A percentile compares a stretch with the other conserved stretches of the same genome.
Evolutionary conservation across 805 yeast genomes (phyloP).

Genomic region (Kodamaea kaohsiungensis): DNA sequence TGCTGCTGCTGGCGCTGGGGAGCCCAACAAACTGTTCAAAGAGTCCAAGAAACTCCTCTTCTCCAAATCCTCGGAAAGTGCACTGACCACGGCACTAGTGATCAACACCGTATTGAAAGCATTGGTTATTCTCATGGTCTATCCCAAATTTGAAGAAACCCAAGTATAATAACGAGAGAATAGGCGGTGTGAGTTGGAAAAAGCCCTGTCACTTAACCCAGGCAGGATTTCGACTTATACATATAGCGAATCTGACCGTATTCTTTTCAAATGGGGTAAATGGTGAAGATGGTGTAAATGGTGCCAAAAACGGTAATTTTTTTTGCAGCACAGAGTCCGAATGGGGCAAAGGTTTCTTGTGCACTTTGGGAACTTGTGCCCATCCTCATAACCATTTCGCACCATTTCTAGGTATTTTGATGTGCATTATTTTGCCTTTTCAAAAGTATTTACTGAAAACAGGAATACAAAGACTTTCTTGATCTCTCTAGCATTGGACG

Average conservation of each 20-base stretch:
- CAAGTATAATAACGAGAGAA: constrained; percentile 12
- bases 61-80: constrained; percentile 10
- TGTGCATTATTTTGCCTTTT: too few species aligned
- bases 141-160: too few species aligned
- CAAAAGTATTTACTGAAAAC: too few species aligned
- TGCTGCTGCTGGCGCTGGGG: neutral
- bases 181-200: constrained; percentile 1
- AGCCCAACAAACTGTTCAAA: constrained; percentile 8
- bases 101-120: constrained; percentile 25
- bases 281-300: too few species aligned
- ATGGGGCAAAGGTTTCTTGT: too few species aligned
- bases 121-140: constrained; percentile 26
- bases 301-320: too few species aligned
- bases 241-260: neutral
- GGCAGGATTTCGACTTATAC: neutral
- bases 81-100: constrained; percentile 24
- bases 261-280: neutral
- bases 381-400: too few species aligned
- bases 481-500: too few species aligned
- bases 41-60: constrained; percentile 15
- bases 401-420: too few species aligned
- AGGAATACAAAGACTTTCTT: too few species aligned
- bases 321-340: too few species aligned
- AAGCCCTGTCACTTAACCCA: neutral
- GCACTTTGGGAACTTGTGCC: too few species aligned